Base-by-base conservation (phyloP, 1,139 yeast species). In the Nakaseomyces nivariensis region DNA sequence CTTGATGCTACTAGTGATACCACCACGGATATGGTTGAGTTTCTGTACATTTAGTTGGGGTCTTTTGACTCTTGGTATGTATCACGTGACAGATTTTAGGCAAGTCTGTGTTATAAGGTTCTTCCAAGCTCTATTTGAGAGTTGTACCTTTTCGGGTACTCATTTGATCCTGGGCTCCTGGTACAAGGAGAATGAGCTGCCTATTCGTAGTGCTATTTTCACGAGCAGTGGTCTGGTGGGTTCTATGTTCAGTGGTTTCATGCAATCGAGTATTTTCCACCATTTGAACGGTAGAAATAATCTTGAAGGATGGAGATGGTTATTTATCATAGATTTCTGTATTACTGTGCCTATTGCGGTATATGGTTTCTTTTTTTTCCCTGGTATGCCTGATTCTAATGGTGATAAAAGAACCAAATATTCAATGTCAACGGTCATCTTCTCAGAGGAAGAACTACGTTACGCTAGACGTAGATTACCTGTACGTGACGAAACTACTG, bases 241-340 rank as follows among this genome's bases (percentile, higher is more conserved):
- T 1, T 73, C 77, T 13, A 72, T 77, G 53, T 75, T 75, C 53
- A 73, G 80, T 47, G 82, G 82, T 29, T 74, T 79, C 54, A 71
- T 82, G 62, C 85, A 86, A 31, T 82, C 82, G 22, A 78, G 82
- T n/a, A 78, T 81, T 45, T 74, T 72, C 56, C 69, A 74, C 49
- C 62, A 68, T 40, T 63, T 81, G 63, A 71, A 74, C 52, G 79
- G 78, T 10, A 59, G 57, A 4, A 62, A 60, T 31, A 84, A 85
- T 0, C 66, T 78, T 42, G 75, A 68, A 17, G 78, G 84, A 3
- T 82, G 87, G 87, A 75, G 81, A 64, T 81, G 87, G 86, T 70
- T 81, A 50, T 82, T 81, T 58, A 77, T 81, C 49, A 73, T 81
- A 53, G 86, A 80, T 61, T 81, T 80, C 48, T 64, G 78, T 34